Base-by-base conservation (phyloP, 1,139 yeast genomes). In the Sugiyamaella paludigena region DNA sequence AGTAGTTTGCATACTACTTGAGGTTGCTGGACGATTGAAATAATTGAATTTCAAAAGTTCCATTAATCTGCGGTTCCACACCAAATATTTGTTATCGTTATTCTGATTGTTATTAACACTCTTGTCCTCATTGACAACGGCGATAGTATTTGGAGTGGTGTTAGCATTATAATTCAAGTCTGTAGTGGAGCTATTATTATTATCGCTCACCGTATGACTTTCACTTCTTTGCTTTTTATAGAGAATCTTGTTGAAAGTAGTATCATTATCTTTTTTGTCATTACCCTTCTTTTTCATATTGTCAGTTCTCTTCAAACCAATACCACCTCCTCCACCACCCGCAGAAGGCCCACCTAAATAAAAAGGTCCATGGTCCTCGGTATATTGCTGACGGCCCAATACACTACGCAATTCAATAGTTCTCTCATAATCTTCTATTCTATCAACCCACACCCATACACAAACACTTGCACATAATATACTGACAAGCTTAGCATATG, bases 371-470 rank as follows among this genome's bases (percentile, higher is more conserved):
- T 52, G 47, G 24, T 83, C 87, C 52, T 86, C 94, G 56, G 84
- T 92, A 62, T 81, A 85, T 41, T 85, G 81, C 34, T 83, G 80
- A 54, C 95, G 72, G 0, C 96, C 96, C 29, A 87, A 66, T 1
- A 87, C 80, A 5, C 95, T 91, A 52, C 82, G 83, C 39, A 81
- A 80, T 59, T 87, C 94, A 51, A 76, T 76, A 9, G 72, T 72
- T 57, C 77, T 78, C 69, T 83, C 84, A 29, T 83, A 69, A 11
- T 76, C 69, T 51, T 78, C 78, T 47, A 84, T 77, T 53, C 87
- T 75, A 61, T 86, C 88, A 53, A 87, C 79, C 95, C 95, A 87
- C 66, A 84, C 94, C 95, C 95, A 87, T 0, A 87, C 88, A 13
- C 85, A 75, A 5, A 86, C 85, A 32, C 61, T 59, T 7, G 70